Evolutionary conservation across 306 rosid species (phyloP).

Genomic region (Quercus robur): DNA sequence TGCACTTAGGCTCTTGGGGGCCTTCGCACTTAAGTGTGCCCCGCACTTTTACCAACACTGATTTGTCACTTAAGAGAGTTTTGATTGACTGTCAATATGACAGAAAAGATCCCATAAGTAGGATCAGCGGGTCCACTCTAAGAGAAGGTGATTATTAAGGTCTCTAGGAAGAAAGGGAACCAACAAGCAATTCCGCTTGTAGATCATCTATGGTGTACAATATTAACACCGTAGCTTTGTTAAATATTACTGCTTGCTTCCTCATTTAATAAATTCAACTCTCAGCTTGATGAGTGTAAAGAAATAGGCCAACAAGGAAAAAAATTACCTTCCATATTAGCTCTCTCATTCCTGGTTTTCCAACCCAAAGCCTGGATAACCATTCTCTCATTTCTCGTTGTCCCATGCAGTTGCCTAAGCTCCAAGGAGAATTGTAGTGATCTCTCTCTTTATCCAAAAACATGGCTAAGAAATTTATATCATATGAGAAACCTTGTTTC

Average conservation of each 20-base stretch:
- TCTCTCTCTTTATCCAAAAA: slow-evolving; percentile 86
- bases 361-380: slow-evolving; percentile 83
- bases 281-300: slow-evolving; percentile 2
- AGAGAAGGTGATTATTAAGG: neutral
- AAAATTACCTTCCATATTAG: slow-evolving; percentile 81
- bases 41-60: no score
- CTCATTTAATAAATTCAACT: neutral
- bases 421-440: slow-evolving; percentile 84
- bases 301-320: slow-evolving; percentile 10
- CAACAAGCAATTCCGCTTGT: neutral
- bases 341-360: slow-evolving; percentile 73
- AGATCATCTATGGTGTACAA: neutral
- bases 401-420: slow-evolving; percentile 87
- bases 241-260: neutral
- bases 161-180: neutral
- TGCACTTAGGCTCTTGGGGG: no score
- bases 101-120: neutral
- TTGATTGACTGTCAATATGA: neutral
- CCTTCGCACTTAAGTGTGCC: no score
- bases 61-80: neutral
- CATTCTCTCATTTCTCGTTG: slow-evolving; percentile 96
- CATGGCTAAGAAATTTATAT: slow-evolving; percentile 67
- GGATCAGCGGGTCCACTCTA: neutral
- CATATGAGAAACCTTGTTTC: slow-evolving; percentile 80
- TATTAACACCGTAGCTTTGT: neutral